Conservation (phyloP, 2,329 filamentous ascomycete species). For the Fonsecaea pedrosoi region DNA sequence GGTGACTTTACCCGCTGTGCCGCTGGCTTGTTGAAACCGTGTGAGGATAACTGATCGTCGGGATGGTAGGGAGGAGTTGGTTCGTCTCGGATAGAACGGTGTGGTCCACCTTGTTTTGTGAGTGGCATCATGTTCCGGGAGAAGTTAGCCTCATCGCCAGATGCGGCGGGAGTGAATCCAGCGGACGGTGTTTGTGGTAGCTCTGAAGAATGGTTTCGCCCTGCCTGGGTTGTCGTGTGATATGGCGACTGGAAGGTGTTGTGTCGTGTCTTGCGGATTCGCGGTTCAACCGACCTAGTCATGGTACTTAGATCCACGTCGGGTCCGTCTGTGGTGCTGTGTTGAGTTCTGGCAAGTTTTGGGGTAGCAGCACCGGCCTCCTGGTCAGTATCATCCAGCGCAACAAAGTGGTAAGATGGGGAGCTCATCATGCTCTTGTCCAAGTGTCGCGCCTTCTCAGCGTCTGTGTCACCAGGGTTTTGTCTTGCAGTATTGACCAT, state of each 20-base stretch:
- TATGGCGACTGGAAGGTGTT: background rate
- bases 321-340: background rate
- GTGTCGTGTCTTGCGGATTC: background rate
- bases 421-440: conserved; percentile 11
- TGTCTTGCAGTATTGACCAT: background rate
- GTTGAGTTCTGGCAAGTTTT: background rate
- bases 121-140: background rate
- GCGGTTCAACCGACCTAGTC: background rate
- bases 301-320: background rate
- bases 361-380: background rate
- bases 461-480: background rate
- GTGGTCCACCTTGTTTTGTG: background rate
- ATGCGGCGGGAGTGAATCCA: conserved; percentile 1
- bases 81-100: background rate
- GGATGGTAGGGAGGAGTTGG: background rate
- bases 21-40: background rate
- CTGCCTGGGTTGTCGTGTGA: background rate
- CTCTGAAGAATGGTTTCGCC: background rate
- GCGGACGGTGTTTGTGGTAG: background rate
- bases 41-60: background rate
- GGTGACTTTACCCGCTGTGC: conserved; percentile 2
- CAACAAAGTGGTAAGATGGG: conserved; percentile 4
- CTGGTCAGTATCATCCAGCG: background rate
- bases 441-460: background rate
- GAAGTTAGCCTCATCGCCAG: background rate